Conservation (phyloP, 345 rosid genomes). For the Rhodomyrtus tomentosa region DNA sequence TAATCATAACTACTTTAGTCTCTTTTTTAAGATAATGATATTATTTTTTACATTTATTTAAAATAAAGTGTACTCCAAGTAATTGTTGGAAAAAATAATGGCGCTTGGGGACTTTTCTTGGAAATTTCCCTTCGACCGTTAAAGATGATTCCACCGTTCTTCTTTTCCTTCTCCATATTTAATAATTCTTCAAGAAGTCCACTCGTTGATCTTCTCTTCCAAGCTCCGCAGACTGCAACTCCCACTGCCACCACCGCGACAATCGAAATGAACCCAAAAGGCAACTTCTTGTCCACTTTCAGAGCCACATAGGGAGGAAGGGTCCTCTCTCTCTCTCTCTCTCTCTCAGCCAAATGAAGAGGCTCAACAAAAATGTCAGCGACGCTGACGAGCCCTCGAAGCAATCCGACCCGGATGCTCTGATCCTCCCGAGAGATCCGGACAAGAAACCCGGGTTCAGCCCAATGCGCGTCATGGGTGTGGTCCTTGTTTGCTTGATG, state of each 20-base stretch:
- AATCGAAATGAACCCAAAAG: background rate
- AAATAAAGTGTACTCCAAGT: too few species aligned
- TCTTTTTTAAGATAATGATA: too few species aligned
- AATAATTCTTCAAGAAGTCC: background rate
- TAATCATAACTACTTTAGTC: too few species aligned
- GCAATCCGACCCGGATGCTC: slow-evolving; percentile 7
- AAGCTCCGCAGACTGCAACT: background rate
- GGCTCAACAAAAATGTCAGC: slow-evolving; percentile 11
- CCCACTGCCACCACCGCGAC: background rate
- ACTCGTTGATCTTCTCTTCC: background rate
- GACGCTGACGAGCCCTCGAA: slow-evolving; percentile 2
- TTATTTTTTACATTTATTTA: too few species aligned
- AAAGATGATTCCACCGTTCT: background rate
- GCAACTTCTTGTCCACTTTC: background rate
- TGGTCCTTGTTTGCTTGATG: slow-evolving; percentile 19
- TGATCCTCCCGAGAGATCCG: slow-evolving; percentile 8
- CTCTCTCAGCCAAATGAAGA: slow-evolving; percentile 16
- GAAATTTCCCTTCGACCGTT: too few species aligned
- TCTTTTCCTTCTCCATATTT: background rate
- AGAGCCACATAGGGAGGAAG: background rate
- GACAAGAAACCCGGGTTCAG: slow-evolving; percentile 11
- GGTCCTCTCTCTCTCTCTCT: background rate
- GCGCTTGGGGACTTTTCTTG: too few species aligned
- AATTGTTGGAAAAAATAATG: too few species aligned
- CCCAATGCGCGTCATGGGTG: slow-evolving; percentile 25